A percentile compares a stretch with the other conserved stretches of the same genome.
These are phyloP conservation scores for Aspergillus pseudoglaucus DNA, from an alignment of 2,329 filamentous ascomycete species.

Conservation along the genomic window DNA sequence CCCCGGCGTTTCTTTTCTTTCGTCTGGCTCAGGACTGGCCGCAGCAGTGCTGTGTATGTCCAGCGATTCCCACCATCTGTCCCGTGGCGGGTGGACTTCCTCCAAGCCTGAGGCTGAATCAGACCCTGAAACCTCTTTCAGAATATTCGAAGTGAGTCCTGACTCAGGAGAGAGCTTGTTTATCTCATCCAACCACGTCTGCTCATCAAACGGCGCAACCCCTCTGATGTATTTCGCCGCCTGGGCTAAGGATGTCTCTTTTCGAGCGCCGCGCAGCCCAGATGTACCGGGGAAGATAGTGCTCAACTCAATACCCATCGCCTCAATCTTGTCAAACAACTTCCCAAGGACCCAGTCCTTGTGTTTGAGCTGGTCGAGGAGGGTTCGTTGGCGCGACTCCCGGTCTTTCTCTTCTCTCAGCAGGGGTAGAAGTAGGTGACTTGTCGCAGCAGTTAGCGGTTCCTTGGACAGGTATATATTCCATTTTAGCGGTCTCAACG, in stretches of 20 bases:
- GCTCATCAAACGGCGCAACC: conserved; percentile 47
- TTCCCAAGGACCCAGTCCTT: conserved; percentile 56
- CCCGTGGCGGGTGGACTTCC: conserved; percentile 12
- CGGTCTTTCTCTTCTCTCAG: conserved; percentile 44
- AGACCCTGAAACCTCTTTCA: conserved; percentile 18
- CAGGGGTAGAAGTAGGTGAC: conserved; percentile 48
- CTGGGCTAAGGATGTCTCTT: conserved; percentile 43
- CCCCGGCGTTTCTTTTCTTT: conserved; percentile 1
- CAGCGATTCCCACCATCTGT: conserved; percentile 31
- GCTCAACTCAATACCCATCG: conserved; percentile 49
- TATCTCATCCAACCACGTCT: conserved; percentile 36
- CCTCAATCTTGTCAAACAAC: conserved; percentile 53
- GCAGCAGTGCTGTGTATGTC: conserved; percentile 2
- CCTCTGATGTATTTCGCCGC: conserved; percentile 51
- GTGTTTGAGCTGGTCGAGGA: conserved; percentile 46
- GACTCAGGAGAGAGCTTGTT: conserved; percentile 11
- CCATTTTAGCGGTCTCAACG: conserved; percentile 50
- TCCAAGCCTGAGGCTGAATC: conserved; percentile 4
- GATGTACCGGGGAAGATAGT: conserved; percentile 52
- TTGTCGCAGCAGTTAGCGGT: conserved; percentile 37
- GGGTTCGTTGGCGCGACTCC: conserved; percentile 41
- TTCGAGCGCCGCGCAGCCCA: conserved; percentile 40
- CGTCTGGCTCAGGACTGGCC: background rate
- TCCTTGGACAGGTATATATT: conserved; percentile 40
- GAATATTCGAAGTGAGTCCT: conserved; percentile 19